Base-by-base conservation (phyloP, 75 land plant species). In the Cupressus sempervirens region DNA sequence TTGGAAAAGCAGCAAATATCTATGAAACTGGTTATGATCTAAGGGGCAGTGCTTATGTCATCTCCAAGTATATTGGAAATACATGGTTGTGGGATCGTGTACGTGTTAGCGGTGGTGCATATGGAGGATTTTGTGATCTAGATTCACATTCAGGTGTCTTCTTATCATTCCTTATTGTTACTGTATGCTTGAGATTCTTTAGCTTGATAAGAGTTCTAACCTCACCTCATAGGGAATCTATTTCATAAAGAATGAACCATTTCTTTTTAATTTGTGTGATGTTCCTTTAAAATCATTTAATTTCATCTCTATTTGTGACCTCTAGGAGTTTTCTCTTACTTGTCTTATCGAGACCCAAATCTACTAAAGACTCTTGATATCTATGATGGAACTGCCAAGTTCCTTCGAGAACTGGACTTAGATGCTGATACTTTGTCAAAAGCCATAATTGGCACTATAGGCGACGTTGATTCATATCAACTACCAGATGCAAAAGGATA, bases 1-100 rank as follows among this genome's bases (percentile, higher is more conserved):
- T 98, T 80, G 99, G 99, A 26, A 98, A 96, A 88, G 99, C 99
- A 72, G 96, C 91, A 81, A 96, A 95, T 86, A 83, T 98, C 12
- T 98, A 95, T 88, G 92, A 96, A 29, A 90, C 95, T n/a, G 99
- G 99, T 41, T 98, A 98, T 88, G 82, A 94, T 79, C 92, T 98
- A n/a, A 89, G 87, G 58, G 99, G 99, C 67, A 96, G 98, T 93
- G 96, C 99, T 7, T 96, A 98, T 91, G 99, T 98, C 34, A 98
- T 98, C 85, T 96, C 97, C 58, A 96, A 96, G 88, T 84, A 93
- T 83, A 95, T 98, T 80, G 91, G 97, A 34, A 98, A 93, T 86
- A 94, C 99, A 62, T 98, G 99, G 99, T 88, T 98, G 32, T 98
- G 99, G 99, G 99, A 98, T 72, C 98, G 99, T 82, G 97, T 98